Base-by-base conservation (phyloP, 331 rosid species). In the Dryas integrifolia region DNA sequence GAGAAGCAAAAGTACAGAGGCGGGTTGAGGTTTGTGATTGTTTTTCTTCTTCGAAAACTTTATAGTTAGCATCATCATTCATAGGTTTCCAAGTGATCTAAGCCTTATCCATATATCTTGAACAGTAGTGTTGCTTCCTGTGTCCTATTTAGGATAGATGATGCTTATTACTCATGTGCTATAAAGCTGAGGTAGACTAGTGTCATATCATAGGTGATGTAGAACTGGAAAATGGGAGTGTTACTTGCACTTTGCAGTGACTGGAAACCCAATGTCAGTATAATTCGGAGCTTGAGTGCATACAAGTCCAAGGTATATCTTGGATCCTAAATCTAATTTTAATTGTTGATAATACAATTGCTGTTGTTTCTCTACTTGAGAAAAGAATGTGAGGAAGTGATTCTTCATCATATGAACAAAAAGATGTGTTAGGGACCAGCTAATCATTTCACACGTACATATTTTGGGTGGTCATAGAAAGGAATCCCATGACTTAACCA, bases 1-100 rank as follows among this genome's bases (percentile, higher is more conserved):
- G 89, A 26, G 91, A 91, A 80, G 88, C 90, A 47, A 86, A 82
- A 86, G 74, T 70, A 24, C 89, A 82, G 50, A 83, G 92, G 70
- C 70, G 85, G 71, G 63, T 72, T 15, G 89, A 91, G 97, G 97
- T 88, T 56, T 40, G 86, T 62, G 57, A 70, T 5, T 52, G 16
- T 53, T 69, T 24, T 21, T 41, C 40, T 40, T 73, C 14, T 50
- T 12, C 26, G 7, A 4, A 49, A 50, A 15, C 35, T 4, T 13
- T 44, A 9, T 14, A 16, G 60, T 40, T 76, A 21, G n/a, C 35
- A 61, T 40, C 12, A 50, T 7, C 56, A 53, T 64, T 44, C 44
- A 41, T 41, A 16, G 3, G 5, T 30, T 9, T n/a, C 50, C 71
- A 4, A 26, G 72, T 9, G 9, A 51, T 4, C 60, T 8, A 53